These are phyloP conservation scores for Ustulina deusta DNA, from an alignment of 2,329 filamentous ascomycete genomes.

Conservation along the genomic window DNA sequence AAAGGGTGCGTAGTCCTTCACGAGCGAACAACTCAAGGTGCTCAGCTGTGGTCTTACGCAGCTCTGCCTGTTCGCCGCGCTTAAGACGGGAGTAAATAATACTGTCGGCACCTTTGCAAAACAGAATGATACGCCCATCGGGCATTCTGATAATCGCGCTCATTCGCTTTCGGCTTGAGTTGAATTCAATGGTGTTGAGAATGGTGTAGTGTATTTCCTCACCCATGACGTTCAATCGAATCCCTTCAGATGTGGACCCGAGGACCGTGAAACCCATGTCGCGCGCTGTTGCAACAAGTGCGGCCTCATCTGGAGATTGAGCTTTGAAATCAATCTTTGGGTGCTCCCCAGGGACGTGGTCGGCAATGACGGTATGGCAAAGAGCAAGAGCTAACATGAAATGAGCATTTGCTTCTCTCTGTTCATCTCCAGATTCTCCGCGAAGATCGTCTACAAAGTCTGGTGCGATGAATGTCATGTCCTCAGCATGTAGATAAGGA, in stretches of 20 bases:
- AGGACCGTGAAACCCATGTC: constrained; percentile 96
- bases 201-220: constrained; percentile 87
- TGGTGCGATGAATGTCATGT: constrained; percentile 91
- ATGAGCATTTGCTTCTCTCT: constrained; percentile 81
- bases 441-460: constrained; percentile 87
- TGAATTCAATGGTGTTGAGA: constrained; percentile 96
- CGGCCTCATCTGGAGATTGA: constrained; percentile 96
- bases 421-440: constrained; percentile 80
- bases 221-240: constrained; percentile 88
- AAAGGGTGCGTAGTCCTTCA: constrained; percentile 93
- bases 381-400: constrained; percentile 96
- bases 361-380: constrained; percentile 97
- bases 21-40: constrained; percentile 97
- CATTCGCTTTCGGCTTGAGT: constrained; percentile 96
- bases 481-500: constrained; percentile 88
- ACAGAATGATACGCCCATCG: constrained; percentile 86
- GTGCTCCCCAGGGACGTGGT: constrained; percentile 87
- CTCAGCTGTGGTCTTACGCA: constrained; percentile 86
- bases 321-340: constrained; percentile 96
- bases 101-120: constrained; percentile 97
- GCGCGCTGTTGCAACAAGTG: constrained; percentile 90
- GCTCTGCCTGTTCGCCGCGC: constrained; percentile 84
- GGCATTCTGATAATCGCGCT: constrained; percentile 97
- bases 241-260: constrained; percentile 80
- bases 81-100: constrained; percentile 94